Evolutionary conservation across 768 basidiomycete genomes (phyloP).

Genomic region (Mycena capillaripes): DNA sequence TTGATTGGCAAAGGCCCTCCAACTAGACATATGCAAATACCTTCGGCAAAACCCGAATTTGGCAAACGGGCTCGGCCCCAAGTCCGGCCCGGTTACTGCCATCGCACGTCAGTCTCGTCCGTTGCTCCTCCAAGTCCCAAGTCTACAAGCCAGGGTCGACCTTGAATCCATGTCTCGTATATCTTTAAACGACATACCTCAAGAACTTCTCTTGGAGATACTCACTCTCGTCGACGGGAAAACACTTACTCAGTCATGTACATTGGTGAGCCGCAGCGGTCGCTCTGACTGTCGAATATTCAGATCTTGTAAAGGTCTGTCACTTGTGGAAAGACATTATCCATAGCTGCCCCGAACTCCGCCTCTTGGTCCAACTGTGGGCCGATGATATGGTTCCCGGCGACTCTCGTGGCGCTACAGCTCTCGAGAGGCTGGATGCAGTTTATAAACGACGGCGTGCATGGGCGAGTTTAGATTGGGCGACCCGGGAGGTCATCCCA

Average conservation of each 20-base stretch:
- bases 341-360: constrained; percentile 45
- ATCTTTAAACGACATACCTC: neutral
- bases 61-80: no score
- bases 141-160: no score
- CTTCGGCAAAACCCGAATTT: no score
- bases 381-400: constrained; percentile 50
- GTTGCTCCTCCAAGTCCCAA: no score
- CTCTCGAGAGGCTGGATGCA: constrained; percentile 5
- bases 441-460: constrained; percentile 15
- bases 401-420: neutral
- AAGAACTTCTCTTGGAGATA: constrained; percentile 9
- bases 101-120: no score
- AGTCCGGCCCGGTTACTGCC: no score
- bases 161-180: neutral
- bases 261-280: neutral
- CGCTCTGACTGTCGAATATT: no score
- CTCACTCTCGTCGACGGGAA: neutral
- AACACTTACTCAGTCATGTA: neutral
- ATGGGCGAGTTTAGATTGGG: constrained; percentile 28
- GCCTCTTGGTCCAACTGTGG: constrained; percentile 55
- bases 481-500: constrained; percentile 5
- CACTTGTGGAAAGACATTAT: constrained; percentile 40
- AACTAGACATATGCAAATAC: no score
- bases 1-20: no score
- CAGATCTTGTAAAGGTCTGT: constrained; percentile 45